Evolutionary conservation across 345 rosid genomes (phyloP), one percentile per base, ranked within the genome.

Genomic region (Balakata baccata): DNA sequence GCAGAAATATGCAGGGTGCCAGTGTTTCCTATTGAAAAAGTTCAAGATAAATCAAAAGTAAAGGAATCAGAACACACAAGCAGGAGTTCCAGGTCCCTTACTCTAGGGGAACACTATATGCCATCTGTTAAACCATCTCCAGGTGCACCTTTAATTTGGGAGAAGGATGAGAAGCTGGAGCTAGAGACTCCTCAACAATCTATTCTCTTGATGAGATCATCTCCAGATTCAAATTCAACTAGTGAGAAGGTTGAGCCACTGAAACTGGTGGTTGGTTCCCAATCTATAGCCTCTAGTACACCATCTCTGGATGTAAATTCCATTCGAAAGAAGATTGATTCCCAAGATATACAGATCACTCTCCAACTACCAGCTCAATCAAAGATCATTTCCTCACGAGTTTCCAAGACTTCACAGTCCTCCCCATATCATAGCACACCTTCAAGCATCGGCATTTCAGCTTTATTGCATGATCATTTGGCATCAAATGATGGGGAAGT

Each of bases 401-500:
- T 69, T 34, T 75, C 87, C 64, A 87, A 76, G 51, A 75, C 79
- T 81, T 77, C 86, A 60, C 49, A 67, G 13, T 68, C 91, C 66
- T 63, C 86, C 72, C 87, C 91, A 47, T 89, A 78, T 77, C 87
- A 83, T 71, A 82, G 85, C 73, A 80, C 89, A 25, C 81, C 89
- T 18, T 83, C 89, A 46, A 71, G 56, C 64, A 80, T 90, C 69
- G 97, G 97, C 73, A 92, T 92, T 81, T 86, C 96, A 52, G 87
- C 97, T 75, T 77, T 90, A 77, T 85, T 92, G 83, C 89, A 87
- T 14, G 93, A 92, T 85, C 89, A 88, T 80, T 81, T 65, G 77
- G 39, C 73, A 74, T 82, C 81, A 76, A 78, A 73, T 66, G 81
- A 74, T 61, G 88, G 83, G 76, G 89, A 85, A 79, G 73, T 64